phyloP scores from a whole-genome alignment of 2,329 filamentous ascomycete species.

The Pestalotiopsis sp. region DNA sequence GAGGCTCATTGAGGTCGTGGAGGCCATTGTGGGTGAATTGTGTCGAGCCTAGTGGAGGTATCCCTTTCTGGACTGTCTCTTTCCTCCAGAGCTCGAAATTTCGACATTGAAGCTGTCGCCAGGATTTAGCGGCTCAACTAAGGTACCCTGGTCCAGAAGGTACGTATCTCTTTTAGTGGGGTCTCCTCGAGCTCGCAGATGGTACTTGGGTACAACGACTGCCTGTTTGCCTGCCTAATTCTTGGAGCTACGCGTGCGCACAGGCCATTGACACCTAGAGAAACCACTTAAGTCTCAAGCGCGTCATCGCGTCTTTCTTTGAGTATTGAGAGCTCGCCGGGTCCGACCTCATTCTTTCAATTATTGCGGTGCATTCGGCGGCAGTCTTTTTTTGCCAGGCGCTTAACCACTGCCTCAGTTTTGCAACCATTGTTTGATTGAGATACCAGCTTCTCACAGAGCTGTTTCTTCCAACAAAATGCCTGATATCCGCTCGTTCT shows the following conservation, averaged over 20 bases:
- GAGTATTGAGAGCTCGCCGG: neutral
- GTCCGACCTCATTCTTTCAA: neutral
- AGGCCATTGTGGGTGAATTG: slow-evolving; percentile 45
- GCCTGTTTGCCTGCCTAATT: neutral
- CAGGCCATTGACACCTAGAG: neutral
- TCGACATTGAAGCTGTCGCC: slow-evolving; percentile 7
- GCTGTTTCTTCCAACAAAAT: slow-evolving; percentile 46
- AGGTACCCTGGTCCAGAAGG: neutral
- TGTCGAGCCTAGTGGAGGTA: slow-evolving; percentile 1
- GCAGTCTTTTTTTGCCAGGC: neutral
- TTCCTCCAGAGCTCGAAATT: slow-evolving; percentile 16
- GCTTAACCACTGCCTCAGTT: neutral
- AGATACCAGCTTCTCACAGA: neutral
- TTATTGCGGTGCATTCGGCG: neutral
- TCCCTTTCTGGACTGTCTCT: neutral
- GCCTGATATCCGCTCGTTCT: slow-evolving; percentile 93
- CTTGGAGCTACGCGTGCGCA: neutral
- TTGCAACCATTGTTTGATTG: neutral
- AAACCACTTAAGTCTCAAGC: slow-evolving; percentile 12
- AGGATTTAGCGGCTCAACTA: neutral
- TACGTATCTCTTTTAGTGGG: neutral
- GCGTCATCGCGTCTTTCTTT: slow-evolving; percentile 2
- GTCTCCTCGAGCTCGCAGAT: neutral
- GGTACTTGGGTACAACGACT: neutral
- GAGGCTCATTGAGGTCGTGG: slow-evolving; percentile 45